Evolutionary conservation across 2,329 filamentous ascomycete species (phyloP), one percentile per base, ranked within the genome.

Genomic region (Neopestalotiopsis sp.): DNA sequence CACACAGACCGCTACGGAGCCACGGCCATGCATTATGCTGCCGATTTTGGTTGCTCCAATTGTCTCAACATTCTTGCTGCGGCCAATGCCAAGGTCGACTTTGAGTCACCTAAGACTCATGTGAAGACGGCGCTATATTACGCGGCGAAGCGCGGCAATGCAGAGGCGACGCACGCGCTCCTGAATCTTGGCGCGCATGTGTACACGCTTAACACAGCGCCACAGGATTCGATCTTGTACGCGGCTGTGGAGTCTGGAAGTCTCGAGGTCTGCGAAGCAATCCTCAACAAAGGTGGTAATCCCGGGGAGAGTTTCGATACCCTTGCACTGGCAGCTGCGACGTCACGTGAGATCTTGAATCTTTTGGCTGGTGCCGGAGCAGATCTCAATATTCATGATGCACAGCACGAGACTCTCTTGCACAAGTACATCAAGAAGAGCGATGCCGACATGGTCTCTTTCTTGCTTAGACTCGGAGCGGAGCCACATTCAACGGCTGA

Each of bases 21-120:
- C 9, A 71, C 69, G 40, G 65, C 69, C 17, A 49, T 71, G 56
- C 69, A 71, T 57, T 71, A 69, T 28, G 69, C 69, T n/a, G 69
- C 69, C 24, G 69, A 71, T 24, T 69, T 71, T 58, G 69, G 69
- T 32, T 71, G 69, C 24, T 30, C 67, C 5, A 45, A 24, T 20
- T 71, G 67, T 30, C 32, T 71, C 1, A 17, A 61, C n/a, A 61
- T 69, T 9, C 69, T 71, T 34, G 57, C 67, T 7, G 49, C n/a
- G 9, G 69, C 65, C 3, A 68, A 65, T 24, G 69, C 65, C 24
- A 65, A 66, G 17, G 62, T 67, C 10, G 42, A 67, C 58, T 49
- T 61, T 28, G 65, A 67, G 13, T 12, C 42, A 4, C 61, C 65
- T 10, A 71, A 71, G 57, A 40, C 61, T 1, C 57, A 64, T 24